A percentile compares a stretch with the other conserved stretches of the same genome.
These are phyloP conservation scores for Candida ascalaphidarum DNA, from an alignment of 805 yeast species.

Conservation along the genomic window DNA sequence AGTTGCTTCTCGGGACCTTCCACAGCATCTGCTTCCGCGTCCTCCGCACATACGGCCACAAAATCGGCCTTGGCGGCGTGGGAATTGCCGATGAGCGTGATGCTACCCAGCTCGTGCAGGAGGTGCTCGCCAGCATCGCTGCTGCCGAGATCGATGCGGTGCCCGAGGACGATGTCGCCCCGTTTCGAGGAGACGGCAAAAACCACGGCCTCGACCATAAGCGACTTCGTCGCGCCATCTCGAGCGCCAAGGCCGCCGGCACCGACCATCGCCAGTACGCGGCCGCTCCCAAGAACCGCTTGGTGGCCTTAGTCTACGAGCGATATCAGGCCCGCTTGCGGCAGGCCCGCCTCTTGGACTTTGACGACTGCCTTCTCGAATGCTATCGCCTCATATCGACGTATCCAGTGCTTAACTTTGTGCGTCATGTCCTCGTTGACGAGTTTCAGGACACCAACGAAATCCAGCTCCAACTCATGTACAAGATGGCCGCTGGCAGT, in stretches of 20 bases:
- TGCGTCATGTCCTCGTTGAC: conserved; percentile 76
- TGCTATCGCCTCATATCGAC: conserved; percentile 41
- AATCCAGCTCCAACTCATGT: conserved; percentile 65
- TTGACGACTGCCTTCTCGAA: conserved; percentile 69
- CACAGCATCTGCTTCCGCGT: conserved; percentile 72
- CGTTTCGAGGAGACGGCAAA: too few species aligned
- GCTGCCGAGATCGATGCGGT: conserved; percentile 4
- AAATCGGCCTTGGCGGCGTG: conserved; percentile 36
- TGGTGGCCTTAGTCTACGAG: conserved; percentile 30
- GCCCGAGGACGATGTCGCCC: conserved; percentile 6
- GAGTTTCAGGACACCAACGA: conserved; percentile 91
- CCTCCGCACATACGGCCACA: conserved; percentile 45
- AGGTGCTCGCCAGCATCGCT: conserved; percentile 24
- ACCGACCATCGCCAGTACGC: conserved; percentile 33
- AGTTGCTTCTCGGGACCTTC: conserved; percentile 76
- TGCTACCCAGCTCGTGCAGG: conserved; percentile 35
- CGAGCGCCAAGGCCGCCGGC: conserved; percentile 50
- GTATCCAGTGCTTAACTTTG: conserved; percentile 37
- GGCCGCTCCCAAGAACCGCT: conserved; percentile 4
- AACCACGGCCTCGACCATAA: conserved; percentile 25
- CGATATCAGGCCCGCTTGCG: conserved; percentile 44
- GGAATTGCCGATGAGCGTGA: conserved; percentile 64
- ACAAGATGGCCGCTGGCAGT: conserved; percentile 29
- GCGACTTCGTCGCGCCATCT: conserved; percentile 36
- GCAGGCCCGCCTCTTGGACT: conserved; percentile 49